Base-by-base conservation (phyloP, 805 yeast genomes). In the Suhomyces faveliae region DNA sequence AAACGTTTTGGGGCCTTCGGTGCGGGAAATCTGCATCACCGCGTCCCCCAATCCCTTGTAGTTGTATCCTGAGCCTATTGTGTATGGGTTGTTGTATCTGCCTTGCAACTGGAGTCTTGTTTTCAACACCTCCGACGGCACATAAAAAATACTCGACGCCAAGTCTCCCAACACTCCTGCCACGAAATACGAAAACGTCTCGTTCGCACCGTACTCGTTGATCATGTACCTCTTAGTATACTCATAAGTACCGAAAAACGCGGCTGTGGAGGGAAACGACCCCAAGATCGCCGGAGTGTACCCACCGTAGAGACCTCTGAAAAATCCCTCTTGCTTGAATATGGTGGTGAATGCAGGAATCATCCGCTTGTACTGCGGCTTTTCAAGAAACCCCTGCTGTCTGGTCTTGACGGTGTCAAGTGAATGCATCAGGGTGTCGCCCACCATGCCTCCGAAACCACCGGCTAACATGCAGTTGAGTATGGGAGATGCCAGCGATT, bases 161-260 rank as follows among this genome's bases (percentile, higher is more conserved):
- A 94, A 77, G 65, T 94, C 99, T 22, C 98, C 99, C n/a, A 91
- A 57, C 46, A 94, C 83, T 0, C 99, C 99, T 1, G 96, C 91
- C 1, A 82, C 70, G 44, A 94, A 74, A 62, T 89, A 92, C 7
- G 96, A 72, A 9, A 86, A 54, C 0, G 96, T 88, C 51, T 90
- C 97, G 57, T 90, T 88, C 6, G 85, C 53, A 7, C 78, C 76
- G 59, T 73, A 80, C 24, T 81, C 83, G 46, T 78, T 74, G 39
- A 88, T 85, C 69, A 91, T 67, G 30, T 66, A 66, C 43, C 97
- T 74, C 66, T 94, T 94, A 13, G 89, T 74, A 21, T 71, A 77
- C 62, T 94, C 99, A 67, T 94, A 94, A 1, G 96, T 84, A 2
- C 91, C 88, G 63, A 94, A 94, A 64, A 94, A 94, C n/a, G 90